Percentiles rank a stretch among this genome's conserved stretches.
Evolutionary conservation across 1,139 yeast genomes (phyloP).

Genomic region (Ogataea hybrid): DNA sequence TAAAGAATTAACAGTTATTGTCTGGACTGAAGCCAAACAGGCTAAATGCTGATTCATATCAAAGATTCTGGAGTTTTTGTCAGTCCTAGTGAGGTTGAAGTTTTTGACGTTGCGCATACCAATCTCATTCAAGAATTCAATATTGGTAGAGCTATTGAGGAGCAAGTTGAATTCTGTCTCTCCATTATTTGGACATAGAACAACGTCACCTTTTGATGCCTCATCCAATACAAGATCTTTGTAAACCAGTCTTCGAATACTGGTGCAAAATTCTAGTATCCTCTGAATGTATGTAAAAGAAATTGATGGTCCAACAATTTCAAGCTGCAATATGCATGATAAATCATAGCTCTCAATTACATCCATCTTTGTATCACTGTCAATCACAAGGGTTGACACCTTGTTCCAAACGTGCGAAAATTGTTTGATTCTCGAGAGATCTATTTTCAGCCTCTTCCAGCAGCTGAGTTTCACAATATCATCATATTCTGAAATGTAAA

Average conservation of each 20-base stretch:
- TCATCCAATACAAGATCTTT: neutral
- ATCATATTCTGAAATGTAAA: neutral
- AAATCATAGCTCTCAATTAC: neutral
- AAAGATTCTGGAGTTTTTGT: neutral
- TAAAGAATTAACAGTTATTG: constrained; percentile 18
- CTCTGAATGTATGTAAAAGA: neutral
- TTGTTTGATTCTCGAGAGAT: constrained; percentile 8
- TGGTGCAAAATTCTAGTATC: neutral
- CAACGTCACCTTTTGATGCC: neutral
- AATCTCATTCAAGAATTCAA: neutral
- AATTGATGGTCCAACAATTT: neutral
- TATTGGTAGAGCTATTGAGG: neutral
- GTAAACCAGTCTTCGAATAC: neutral
- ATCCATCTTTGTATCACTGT: too few relatives aligned
- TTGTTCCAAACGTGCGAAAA: neutral
- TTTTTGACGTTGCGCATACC: neutral
- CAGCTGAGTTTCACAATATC: neutral
- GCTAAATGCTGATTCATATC: constrained; percentile 17
- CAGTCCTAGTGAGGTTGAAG: neutral
- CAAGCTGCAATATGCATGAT: neutral
- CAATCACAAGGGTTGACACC: neutral
- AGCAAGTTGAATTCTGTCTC: neutral
- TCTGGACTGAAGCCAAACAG: constrained; percentile 11
- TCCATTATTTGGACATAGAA: neutral
- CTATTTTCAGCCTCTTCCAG: constrained; percentile 1